These are phyloP conservation scores for Tricharina praecox DNA, from an alignment of 495 filamentous ascomycete species.

Conservation along the genomic window DNA sequence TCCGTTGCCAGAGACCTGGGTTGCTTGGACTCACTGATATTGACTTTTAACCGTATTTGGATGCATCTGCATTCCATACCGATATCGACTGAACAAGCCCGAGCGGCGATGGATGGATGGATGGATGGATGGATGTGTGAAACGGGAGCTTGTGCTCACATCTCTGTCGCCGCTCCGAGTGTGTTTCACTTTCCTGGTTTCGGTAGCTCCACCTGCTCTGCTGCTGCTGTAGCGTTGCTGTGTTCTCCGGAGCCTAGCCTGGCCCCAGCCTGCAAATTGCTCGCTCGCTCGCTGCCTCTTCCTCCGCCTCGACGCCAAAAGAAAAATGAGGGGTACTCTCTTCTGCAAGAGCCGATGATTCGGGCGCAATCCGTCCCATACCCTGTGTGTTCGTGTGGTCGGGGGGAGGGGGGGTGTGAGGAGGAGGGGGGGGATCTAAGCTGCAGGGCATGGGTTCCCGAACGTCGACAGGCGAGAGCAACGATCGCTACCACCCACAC, in stretches of 20 bases:
- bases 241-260: no score
- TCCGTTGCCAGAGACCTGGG: background rate
- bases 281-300: no score
- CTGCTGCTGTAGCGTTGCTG: no score
- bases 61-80: background rate
- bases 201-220: no score
- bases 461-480: background rate
- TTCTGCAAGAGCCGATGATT: background rate
- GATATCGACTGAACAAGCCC: background rate
- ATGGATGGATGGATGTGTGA: background rate
- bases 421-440: no score
- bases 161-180: background rate
- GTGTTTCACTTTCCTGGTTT: background rate
- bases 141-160: background rate
- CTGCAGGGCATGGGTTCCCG: no score
- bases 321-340: slow-evolving; percentile 1
- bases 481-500: slow-evolving; percentile 2
- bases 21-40: background rate
- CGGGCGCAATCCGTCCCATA: background rate
- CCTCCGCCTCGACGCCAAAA: no score
- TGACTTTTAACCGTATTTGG: background rate
- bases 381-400: background rate
- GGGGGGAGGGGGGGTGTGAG: no score
- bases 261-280: no score
- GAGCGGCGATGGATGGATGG: background rate